Conservation (phyloP, 345 rosid genomes). For the Acer negundo region DNA sequence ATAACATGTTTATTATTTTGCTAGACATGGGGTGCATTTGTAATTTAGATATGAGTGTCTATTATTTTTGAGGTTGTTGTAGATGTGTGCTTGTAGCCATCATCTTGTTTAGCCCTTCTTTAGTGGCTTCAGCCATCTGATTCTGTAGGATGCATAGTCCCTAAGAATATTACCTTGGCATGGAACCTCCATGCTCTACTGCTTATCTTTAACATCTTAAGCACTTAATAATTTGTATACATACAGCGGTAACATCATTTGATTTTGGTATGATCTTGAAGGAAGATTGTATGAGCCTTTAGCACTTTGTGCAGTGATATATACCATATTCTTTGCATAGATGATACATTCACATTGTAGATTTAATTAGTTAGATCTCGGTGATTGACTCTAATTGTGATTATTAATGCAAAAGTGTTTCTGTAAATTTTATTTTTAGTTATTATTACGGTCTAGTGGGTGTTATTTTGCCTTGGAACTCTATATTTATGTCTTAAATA, state of each 20-base stretch:
- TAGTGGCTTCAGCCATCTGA: not conserved
- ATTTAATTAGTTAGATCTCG: not conserved
- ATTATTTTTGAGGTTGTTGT: not conserved
- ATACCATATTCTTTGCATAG: not conserved
- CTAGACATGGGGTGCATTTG: not conserved
- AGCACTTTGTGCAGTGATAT: not conserved
- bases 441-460: not conserved
- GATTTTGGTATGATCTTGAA: not conserved
- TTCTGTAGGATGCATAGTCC: not conserved
- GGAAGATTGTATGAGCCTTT: not conserved
- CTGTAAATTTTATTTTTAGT: not conserved
- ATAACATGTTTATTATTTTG: not conserved
- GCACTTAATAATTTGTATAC: not conserved
- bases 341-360: not conserved
- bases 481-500: not conserved
- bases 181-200: not conserved
- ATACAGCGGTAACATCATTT: not conserved
- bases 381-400: not conserved
- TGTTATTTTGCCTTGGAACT: not conserved
- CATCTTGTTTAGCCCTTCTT: not conserved
- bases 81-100: no score
- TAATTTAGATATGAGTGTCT: not conserved
- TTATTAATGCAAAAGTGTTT: not conserved
- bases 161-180: not conserved
- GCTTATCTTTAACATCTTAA: not conserved